These are phyloP conservation scores for Gyromitra esculenta DNA, from an alignment of 2,329 filamentous ascomycete species.

Conservation along the genomic window DNA sequence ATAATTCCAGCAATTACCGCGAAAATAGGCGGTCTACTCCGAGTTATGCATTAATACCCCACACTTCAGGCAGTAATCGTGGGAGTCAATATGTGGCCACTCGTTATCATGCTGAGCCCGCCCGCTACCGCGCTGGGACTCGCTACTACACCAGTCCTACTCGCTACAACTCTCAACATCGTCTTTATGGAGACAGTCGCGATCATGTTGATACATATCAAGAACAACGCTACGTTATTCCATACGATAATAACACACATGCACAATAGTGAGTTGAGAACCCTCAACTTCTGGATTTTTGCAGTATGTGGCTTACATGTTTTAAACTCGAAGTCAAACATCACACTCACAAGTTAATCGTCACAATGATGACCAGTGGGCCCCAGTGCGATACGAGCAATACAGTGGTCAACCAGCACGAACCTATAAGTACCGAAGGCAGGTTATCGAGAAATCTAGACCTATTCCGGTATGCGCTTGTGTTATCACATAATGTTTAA, in stretches of 20 bases:
- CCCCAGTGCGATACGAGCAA: slow-evolving; percentile 18
- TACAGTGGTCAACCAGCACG: slow-evolving; percentile 25
- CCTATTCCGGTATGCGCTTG: slow-evolving; percentile 43
- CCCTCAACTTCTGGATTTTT: background rate
- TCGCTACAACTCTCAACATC: slow-evolving; percentile 32
- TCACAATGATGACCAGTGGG: slow-evolving; percentile 21
- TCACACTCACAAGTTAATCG: slow-evolving; percentile 23
- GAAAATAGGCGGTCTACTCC: slow-evolving; percentile 40
- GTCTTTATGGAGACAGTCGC: slow-evolving; percentile 36
- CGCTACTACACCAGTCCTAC: slow-evolving; percentile 24
- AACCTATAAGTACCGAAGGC: slow-evolving; percentile 33
- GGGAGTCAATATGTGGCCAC: slow-evolving; percentile 27
- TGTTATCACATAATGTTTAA: slow-evolving; percentile 31
- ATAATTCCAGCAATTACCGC: slow-evolving; percentile 32
- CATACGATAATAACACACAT: slow-evolving; percentile 28
- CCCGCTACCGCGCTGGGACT: slow-evolving; percentile 31
- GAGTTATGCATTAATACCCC: slow-evolving; percentile 39
- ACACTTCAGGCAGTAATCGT: slow-evolving; percentile 28
- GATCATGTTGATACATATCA: slow-evolving; percentile 44
- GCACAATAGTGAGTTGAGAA: slow-evolving; percentile 35
- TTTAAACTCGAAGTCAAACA: slow-evolving; percentile 17
- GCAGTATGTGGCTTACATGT: background rate
- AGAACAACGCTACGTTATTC: slow-evolving; percentile 44
- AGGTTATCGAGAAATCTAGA: slow-evolving; percentile 24
- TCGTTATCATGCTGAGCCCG: slow-evolving; percentile 39